Evolutionary conservation across 805 yeast species (phyloP).

Genomic region (Spathaspora boniae): DNA sequence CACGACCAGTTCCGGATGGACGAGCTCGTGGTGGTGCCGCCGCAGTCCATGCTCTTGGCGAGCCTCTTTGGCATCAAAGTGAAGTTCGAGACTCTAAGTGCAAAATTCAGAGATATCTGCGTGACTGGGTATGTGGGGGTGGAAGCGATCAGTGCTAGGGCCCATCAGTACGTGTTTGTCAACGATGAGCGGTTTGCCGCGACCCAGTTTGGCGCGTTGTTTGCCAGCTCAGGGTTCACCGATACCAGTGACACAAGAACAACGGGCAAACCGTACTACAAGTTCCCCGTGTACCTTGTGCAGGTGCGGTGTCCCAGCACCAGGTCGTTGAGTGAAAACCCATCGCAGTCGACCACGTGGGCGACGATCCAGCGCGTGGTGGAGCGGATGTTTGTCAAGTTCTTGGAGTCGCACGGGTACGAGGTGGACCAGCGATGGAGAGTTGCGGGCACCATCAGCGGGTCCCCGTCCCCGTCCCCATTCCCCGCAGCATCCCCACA

Average conservation of each 20-base stretch:
- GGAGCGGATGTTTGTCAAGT: conserved; percentile 7
- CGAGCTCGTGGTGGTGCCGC: neutral
- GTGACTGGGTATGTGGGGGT: conserved; percentile 40
- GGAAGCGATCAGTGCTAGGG: conserved; percentile 27
- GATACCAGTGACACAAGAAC: conserved; percentile 6
- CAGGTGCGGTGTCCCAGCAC: conserved; percentile 22
- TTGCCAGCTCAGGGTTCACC: conserved; percentile 19
- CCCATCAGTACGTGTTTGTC: conserved; percentile 43
- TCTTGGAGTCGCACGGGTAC: conserved; percentile 6
- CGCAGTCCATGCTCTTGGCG: too few relatives aligned
- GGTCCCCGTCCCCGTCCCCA: conserved; percentile 1
- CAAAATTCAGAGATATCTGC: conserved; percentile 19
- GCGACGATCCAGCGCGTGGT: conserved; percentile 4
- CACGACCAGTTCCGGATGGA: conserved; percentile 8
- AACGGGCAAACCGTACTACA: conserved; percentile 26
- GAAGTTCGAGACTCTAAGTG: conserved; percentile 23
- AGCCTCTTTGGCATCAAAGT: conserved; percentile 7
- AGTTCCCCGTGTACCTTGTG: conserved; percentile 38
- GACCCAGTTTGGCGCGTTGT: conserved; percentile 19
- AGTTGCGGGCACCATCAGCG: too few relatives aligned
- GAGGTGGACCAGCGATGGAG: neutral
- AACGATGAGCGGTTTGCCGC: conserved; percentile 34
- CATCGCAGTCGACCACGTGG: conserved; percentile 5
- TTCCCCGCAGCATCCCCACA: conserved; percentile 6
- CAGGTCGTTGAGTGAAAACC: conserved; percentile 39